Percentiles rank a stretch among this genome's conserved stretches.
Evolutionary conservation across 2,329 filamentous ascomycete genomes (phyloP).

Genomic region (Cordyceps cicadae): DNA sequence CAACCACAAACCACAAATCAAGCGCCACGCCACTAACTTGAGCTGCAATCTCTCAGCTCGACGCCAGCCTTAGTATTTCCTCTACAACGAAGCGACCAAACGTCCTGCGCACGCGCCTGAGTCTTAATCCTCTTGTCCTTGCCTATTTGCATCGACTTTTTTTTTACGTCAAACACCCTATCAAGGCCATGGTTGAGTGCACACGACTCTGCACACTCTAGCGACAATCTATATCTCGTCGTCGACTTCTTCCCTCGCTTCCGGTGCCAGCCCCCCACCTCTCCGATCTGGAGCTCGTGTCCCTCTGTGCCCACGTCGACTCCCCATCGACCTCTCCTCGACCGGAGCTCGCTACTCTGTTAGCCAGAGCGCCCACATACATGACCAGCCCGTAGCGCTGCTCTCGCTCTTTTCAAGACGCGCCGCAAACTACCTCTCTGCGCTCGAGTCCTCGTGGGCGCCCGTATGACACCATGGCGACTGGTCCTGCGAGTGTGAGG

Average conservation of each 20-base stretch:
- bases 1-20: not conserved
- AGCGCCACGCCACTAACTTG: slow-evolving; percentile 3
- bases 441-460: slow-evolving; percentile 39
- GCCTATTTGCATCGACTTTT: not conserved
- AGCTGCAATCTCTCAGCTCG: not conserved
- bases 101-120: not conserved
- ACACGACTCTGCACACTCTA: not conserved
- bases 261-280: not conserved
- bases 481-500: slow-evolving; percentile 56
- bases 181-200: not conserved
- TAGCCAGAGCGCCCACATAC: not conserved
- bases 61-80: not conserved
- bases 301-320: not conserved
- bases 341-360: not conserved
- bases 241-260: not conserved
- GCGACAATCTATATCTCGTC: not conserved
- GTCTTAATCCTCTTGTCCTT: not conserved
- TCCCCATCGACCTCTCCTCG: not conserved
- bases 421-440: not conserved
- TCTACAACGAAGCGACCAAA: not conserved
- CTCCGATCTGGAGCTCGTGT: not conserved
- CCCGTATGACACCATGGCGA: slow-evolving; percentile 41
- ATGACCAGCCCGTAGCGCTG: not conserved
- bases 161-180: not conserved
- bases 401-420: not conserved